Base-by-base conservation (phyloP, 1,284 basidiomycete genomes). In the Fomitopsis schrenkii region DNA sequence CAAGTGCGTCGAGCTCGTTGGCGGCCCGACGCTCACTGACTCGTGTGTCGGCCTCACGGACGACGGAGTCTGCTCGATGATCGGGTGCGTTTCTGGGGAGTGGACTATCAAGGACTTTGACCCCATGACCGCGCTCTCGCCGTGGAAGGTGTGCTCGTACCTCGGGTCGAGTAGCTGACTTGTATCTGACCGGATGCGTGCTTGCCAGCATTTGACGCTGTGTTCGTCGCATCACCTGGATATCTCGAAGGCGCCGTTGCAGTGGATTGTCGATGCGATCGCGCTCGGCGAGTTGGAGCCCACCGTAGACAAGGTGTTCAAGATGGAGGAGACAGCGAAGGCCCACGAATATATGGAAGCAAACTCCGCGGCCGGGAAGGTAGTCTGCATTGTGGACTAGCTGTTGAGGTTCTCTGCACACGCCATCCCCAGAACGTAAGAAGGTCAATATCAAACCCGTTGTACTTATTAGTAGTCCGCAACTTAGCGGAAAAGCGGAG, bases 271-370 rank as follows among this genome's bases (percentile, higher is more conserved):
- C 33, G 50, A 61, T 33, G 60, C 60, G 22, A 55, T 61, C 10
- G 48, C 60, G 22, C 50, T 22, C 28, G 60, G 60, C 36, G 60
- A 61, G 42, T 28, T 61, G 28, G 58, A 48, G 15, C 40, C 55
- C 14, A 57, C 48, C 30, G 28, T 61, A 40, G 60, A 57, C 56
- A 61, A 61, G 56, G 60, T 61, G 10, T 61, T 58, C 50, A 61
- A 58, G 50, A 61, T 61, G 60, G 60, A 61, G 42, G 56, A 61
- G 56, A 61, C 60, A 10, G 60, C 55, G 38, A 50, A 36, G 30
- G 60, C 60, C 38, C 60, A 61, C 55, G 50, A 46, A 22, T 61
- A 61, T 35, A 61, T 61, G 60, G 60, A 61, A 26, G 56, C 60
- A 4, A 61, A 61, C 50, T 41, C 55, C 15, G 60, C 60, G 5